A percentile compares a stretch with the other conserved stretches of the same genome.
These are phyloP conservation scores for Coccomyxa subellipsoidea DNA, from an alignment of 163 green algal species.

Conservation along the genomic window DNA sequence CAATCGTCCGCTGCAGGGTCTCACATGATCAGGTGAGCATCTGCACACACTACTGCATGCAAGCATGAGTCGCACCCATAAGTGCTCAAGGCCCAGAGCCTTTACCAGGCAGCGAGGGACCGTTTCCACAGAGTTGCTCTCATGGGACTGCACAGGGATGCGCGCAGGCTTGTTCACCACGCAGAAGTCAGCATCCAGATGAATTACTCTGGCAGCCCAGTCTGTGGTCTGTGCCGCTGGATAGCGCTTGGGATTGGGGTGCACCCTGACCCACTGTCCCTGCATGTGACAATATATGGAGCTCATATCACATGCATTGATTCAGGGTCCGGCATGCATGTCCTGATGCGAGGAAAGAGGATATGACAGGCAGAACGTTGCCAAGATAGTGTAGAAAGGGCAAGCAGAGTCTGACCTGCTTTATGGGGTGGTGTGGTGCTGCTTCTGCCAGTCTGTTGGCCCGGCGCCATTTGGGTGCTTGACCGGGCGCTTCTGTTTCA, in stretches of 20 bases:
- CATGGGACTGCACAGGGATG: slow-evolving; percentile 4
- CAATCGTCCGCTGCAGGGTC: too few species aligned
- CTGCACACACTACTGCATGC: too few species aligned
- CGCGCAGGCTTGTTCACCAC: slow-evolving; percentile 9
- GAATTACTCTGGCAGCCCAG: slow-evolving; percentile 2
- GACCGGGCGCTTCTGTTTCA: neutral
- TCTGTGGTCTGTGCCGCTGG: neutral
- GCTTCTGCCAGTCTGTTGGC: neutral
- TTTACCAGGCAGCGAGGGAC: slow-evolving; percentile 2
- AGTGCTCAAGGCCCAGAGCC: neutral
- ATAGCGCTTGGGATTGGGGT: slow-evolving; percentile 9
- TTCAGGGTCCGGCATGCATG: neutral
- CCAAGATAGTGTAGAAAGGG: neutral
- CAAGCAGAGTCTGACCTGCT: neutral
- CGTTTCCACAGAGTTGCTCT: slow-evolving; percentile 13
- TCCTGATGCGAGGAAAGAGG: neutral
- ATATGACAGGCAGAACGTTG: neutral
- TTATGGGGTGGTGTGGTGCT: neutral
- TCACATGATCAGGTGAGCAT: too few species aligned
- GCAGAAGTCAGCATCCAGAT: slow-evolving; percentile 3
- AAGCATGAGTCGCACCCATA: neutral
- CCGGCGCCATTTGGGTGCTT: neutral
- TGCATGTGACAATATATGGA: neutral
- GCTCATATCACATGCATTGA: neutral
- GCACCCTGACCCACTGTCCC: slow-evolving; percentile 5